Evolutionary conservation across 2,329 filamentous ascomycete species (phyloP).

Genomic region (Monilinia laxa): DNA sequence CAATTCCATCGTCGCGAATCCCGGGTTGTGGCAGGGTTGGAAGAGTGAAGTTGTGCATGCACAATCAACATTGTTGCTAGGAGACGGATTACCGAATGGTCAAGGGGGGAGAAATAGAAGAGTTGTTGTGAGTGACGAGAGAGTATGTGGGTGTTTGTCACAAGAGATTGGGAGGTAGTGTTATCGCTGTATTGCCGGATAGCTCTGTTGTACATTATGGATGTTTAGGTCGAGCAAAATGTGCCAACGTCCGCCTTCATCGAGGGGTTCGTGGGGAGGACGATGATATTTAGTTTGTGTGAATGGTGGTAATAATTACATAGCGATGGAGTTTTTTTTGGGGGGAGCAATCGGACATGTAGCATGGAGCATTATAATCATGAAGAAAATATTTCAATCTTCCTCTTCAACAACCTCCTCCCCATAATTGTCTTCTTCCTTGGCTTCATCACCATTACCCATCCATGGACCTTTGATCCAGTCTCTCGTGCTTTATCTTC

Average conservation of each 20-base stretch:
- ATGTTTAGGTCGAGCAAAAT: constrained; percentile 61
- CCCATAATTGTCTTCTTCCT: constrained; percentile 78
- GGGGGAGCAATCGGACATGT: constrained; percentile 22
- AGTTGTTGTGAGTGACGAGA: constrained; percentile 82
- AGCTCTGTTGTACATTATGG: constrained; percentile 80
- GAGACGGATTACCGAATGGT: constrained; percentile 57
- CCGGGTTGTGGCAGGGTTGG: constrained; percentile 70
- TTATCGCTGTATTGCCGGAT: constrained; percentile 86
- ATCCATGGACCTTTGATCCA: constrained; percentile 41
- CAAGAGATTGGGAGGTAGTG: constrained; percentile 87
- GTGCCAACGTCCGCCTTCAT: constrained; percentile 27
- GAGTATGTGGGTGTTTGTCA: constrained; percentile 90
- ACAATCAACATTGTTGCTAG: constrained; percentile 71
- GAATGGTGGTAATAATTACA: constrained; percentile 27
- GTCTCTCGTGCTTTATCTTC: constrained; percentile 60
- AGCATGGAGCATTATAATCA: constrained; percentile 21
- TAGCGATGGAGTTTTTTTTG: constrained; percentile 37
- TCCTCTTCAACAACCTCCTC: constrained; percentile 75
- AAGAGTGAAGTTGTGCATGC: constrained; percentile 77
- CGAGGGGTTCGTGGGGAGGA: constrained; percentile 34
- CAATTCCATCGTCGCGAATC: constrained; percentile 76
- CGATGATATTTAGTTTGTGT: constrained; percentile 25
- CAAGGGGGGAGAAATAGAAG: constrained; percentile 60
- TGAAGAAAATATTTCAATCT: constrained; percentile 40
- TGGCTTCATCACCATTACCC: constrained; percentile 51